Conservation (phyloP, 2,329 filamentous ascomycete genomes). For the Blastomyces parvus region DNA sequence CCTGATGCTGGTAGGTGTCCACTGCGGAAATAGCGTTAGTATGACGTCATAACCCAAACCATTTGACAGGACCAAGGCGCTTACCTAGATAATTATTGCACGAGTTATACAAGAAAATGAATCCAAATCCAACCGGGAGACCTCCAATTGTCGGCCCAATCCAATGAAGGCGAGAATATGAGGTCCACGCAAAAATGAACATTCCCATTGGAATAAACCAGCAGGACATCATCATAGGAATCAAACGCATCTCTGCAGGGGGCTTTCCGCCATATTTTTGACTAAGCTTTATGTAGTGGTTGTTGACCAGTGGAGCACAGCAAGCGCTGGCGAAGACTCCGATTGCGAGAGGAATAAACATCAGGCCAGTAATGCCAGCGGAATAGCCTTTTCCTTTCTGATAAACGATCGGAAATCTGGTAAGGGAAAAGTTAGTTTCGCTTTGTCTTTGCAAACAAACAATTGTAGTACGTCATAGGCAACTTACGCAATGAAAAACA, state of each 20-base stretch:
- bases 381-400: constrained; percentile 69
- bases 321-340: constrained; percentile 60
- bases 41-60: not conserved
- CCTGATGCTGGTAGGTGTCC: constrained; percentile 61
- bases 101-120: constrained; percentile 75
- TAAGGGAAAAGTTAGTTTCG: constrained; percentile 16
- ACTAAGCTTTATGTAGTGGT: constrained; percentile 61
- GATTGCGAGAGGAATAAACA: constrained; percentile 76
- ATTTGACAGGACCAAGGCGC: constrained; percentile 10
- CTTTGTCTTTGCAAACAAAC: not conserved
- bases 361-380: constrained; percentile 64
- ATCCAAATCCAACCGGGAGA: constrained; percentile 64
- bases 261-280: constrained; percentile 59
- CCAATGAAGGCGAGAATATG: constrained; percentile 58
- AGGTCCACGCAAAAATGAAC: constrained; percentile 61
- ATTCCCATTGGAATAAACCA: constrained; percentile 61
- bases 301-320: constrained; percentile 66
- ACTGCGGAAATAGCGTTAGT: constrained; percentile 30
- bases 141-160: constrained; percentile 63
- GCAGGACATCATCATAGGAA: constrained; percentile 72
- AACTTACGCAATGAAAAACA: constrained; percentile 46
- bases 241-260: constrained; percentile 65
- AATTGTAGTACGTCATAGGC: constrained; percentile 36
- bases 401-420: constrained; percentile 52
- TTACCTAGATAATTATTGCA: constrained; percentile 60